These are phyloP conservation scores for Datura wrightii DNA, from an alignment of 257 asterid genomes.

Conservation along the genomic window DNA sequence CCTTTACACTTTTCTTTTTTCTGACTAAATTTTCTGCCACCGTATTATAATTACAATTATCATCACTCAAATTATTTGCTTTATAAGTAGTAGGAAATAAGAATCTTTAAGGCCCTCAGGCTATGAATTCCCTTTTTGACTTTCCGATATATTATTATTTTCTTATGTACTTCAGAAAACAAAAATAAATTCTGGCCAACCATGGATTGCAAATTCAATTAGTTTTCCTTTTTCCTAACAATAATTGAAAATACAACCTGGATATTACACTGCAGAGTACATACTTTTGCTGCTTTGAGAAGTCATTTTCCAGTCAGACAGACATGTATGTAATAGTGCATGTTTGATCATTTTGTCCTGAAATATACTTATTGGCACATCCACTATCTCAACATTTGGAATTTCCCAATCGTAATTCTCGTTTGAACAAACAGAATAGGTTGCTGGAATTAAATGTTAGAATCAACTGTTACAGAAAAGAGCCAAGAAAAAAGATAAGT, in stretches of 20 bases:
- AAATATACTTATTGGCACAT: neutral
- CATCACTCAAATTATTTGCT: slow-evolving; percentile 48
- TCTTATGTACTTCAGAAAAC: slow-evolving; percentile 26
- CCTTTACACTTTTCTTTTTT: neutral
- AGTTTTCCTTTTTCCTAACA: neutral
- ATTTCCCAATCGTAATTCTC: neutral
- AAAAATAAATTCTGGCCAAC: neutral
- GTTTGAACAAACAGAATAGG: slow-evolving; percentile 4
- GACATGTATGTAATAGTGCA: neutral
- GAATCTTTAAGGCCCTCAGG: slow-evolving; percentile 44
- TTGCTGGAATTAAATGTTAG: neutral
- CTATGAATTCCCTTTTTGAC: slow-evolving; percentile 44
- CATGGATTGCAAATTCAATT: neutral
- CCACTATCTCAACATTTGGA: slow-evolving; percentile 15
- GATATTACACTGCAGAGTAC: neutral
- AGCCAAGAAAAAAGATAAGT: neutral
- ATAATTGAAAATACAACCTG: slow-evolving; percentile 22
- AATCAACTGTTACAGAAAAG: neutral
- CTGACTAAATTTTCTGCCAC: slow-evolving; percentile 28
- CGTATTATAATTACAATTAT: neutral
- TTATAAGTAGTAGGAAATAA: slow-evolving; percentile 37
- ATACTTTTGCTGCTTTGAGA: slow-evolving; percentile 9
- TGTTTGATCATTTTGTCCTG: slow-evolving; percentile 4
- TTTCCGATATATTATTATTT: slow-evolving; percentile 26
- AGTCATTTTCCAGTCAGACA: slow-evolving; percentile 20